These are phyloP conservation scores for Lentinula edodes DNA, from an alignment of 768 basidiomycete species.

Conservation along the genomic window DNA sequence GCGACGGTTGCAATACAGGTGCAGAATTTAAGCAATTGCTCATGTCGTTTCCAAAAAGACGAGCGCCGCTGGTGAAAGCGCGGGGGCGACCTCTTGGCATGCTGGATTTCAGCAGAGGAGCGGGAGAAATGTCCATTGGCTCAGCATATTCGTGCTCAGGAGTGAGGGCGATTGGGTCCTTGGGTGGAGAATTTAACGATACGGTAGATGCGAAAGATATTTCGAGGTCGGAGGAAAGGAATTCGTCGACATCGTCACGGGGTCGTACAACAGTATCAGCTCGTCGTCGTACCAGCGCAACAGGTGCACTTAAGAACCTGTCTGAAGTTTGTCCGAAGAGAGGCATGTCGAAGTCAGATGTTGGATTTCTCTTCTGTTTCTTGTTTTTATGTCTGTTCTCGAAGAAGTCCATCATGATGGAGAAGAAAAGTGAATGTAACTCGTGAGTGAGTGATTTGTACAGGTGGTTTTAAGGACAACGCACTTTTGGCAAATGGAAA, in stretches of 20 bases:
- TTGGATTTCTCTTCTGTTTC: slow-evolving; percentile 31
- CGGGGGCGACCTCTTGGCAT: slow-evolving; percentile 43
- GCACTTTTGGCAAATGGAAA: neutral
- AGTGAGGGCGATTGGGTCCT: slow-evolving; percentile 36
- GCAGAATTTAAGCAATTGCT: slow-evolving; percentile 47
- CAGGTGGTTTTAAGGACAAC: neutral
- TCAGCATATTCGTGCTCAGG: slow-evolving; percentile 47
- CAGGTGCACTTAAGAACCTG: slow-evolving; percentile 40
- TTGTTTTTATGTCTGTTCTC: slow-evolving; percentile 32
- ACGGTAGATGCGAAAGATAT: slow-evolving; percentile 79
- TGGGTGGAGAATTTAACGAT: slow-evolving; percentile 70
- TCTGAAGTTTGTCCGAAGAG: slow-evolving; percentile 37
- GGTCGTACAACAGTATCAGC: slow-evolving; percentile 13
- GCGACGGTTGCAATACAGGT: slow-evolving; percentile 24
- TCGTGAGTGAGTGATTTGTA: slow-evolving; percentile 22
- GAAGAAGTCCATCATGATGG: slow-evolving; percentile 14
- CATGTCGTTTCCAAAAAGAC: slow-evolving; percentile 70
- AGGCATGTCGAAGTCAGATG: slow-evolving; percentile 42
- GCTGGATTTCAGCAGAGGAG: slow-evolving; percentile 29
- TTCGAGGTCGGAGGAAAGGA: slow-evolving; percentile 73
- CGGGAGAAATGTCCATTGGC: slow-evolving; percentile 83
- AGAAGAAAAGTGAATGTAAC: slow-evolving; percentile 14
- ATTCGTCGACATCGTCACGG: slow-evolving; percentile 57
- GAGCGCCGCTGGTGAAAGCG: slow-evolving; percentile 58
- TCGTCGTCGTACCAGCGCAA: slow-evolving; percentile 30